A percentile compares a stretch with the other conserved stretches of the same genome.
phyloP scores from a whole-genome alignment of 2,329 filamentous ascomycete species.

The Camillea tinctor region DNA sequence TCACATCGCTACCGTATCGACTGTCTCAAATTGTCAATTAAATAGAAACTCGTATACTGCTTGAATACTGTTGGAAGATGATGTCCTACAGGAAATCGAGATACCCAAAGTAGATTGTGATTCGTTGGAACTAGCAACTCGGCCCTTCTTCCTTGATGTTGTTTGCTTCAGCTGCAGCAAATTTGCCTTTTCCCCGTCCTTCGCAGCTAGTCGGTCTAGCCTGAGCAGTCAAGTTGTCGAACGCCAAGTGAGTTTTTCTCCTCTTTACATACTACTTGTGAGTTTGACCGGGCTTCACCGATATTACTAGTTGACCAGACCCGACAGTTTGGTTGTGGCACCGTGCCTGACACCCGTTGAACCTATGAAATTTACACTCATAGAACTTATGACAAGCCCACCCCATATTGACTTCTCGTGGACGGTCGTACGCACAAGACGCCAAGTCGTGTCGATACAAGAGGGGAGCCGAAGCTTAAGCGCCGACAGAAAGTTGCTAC shows the following conservation, averaged over 20 bases:
- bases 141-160: neutral
- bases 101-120: neutral
- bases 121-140: neutral
- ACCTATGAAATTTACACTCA: neutral
- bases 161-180: neutral
- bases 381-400: neutral
- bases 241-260: neutral
- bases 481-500: too few relatives aligned
- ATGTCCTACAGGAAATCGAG: neutral
- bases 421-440: neutral
- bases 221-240: neutral
- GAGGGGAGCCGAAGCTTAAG: too few relatives aligned
- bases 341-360: neutral
- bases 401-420: neutral
- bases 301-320: neutral
- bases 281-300: neutral
- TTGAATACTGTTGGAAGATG: neutral
- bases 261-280: neutral
- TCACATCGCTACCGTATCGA: too few relatives aligned
- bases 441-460: neutral
- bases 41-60: neutral
- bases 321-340: neutral
- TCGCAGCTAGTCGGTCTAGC: neutral
- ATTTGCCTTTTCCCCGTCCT: neutral
- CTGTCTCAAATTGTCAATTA: neutral